These are phyloP conservation scores for Chlorencoelia australis DNA, from an alignment of 2,329 filamentous ascomycete genomes.

Conservation along the genomic window DNA sequence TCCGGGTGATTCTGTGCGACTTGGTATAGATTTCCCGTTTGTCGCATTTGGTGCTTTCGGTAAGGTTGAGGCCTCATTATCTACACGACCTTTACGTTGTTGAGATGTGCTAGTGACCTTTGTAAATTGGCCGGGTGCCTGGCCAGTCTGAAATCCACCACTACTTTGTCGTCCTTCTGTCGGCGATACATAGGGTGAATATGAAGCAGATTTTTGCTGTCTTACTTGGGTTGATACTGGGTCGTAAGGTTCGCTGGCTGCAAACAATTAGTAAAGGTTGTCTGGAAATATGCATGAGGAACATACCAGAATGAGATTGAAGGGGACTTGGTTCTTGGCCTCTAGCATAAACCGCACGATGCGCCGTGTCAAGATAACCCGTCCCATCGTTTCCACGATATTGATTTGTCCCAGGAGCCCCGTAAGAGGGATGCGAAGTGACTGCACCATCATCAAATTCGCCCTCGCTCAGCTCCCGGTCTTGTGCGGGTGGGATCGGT, in stretches of 20 bases:
- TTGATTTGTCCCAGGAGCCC: conserved; percentile 12
- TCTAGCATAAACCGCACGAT: conserved; percentile 15
- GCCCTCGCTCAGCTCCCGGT: conserved; percentile 68
- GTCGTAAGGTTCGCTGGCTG: conserved; percentile 12
- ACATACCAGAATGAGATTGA: conserved; percentile 16
- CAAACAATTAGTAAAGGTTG: not conserved
- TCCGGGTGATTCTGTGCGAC: too few species aligned
- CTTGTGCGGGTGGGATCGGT: conserved; percentile 38
- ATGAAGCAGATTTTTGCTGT: conserved; percentile 19
- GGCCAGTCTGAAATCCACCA: too few species aligned
- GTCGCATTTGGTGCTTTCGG: too few species aligned
- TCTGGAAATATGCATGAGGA: not conserved
- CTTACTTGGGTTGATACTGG: conserved; percentile 11
- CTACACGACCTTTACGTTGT: too few species aligned
- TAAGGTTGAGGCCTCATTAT: too few species aligned
- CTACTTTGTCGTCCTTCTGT: too few species aligned
- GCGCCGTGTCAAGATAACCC: conserved; percentile 17
- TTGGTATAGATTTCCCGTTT: too few species aligned
- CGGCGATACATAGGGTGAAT: conserved; percentile 21
- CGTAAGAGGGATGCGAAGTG: conserved; percentile 7
- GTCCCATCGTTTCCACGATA: conserved; percentile 25
- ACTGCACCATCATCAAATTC: conserved; percentile 43
- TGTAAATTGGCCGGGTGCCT: too few species aligned
- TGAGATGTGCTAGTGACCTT: too few species aligned
- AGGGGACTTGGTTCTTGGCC: conserved; percentile 14